These are phyloP conservation scores for Hyphodiscus sp. DNA, from an alignment of 2,329 filamentous ascomycete genomes.

Conservation along the genomic window DNA sequence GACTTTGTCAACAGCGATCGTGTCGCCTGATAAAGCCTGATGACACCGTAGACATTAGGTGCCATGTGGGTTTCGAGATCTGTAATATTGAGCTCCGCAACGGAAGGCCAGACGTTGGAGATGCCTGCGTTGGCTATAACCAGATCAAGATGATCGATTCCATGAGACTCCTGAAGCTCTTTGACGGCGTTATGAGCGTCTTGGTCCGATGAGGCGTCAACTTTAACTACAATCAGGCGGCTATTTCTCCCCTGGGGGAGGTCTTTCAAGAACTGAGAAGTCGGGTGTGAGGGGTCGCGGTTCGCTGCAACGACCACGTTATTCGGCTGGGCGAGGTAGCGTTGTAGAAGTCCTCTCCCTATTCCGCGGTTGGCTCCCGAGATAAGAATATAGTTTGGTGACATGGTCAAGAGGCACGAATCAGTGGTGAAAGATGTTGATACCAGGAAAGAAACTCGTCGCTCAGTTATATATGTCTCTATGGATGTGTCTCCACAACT, in stretches of 20 bases:
- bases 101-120: constrained; percentile 23
- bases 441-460: no score
- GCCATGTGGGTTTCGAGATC: constrained; percentile 23
- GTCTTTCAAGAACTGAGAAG: constrained; percentile 24
- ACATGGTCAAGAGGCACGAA: no score
- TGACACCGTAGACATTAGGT: constrained; percentile 26
- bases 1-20: no score
- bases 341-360: constrained; percentile 28
- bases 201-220: constrained; percentile 33
- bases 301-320: constrained; percentile 34
- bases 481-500: no score
- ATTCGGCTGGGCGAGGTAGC: constrained; percentile 31
- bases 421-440: no score
- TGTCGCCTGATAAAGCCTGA: constrained; percentile 30
- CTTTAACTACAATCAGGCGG: constrained; percentile 36
- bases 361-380: no score
- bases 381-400: no score
- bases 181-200: constrained; percentile 32
- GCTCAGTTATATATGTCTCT: no score
- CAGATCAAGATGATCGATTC: constrained; percentile 40
- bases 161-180: constrained; percentile 25
- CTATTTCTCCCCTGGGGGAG: constrained; percentile 21
- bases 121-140: constrained; percentile 48
- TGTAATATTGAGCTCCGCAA: constrained; percentile 24
- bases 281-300: constrained; percentile 24